Percentiles rank a stretch among this genome's conserved stretches.
Evolutionary conservation across 805 yeast species (phyloP).

Genomic region (Cyberlindnera maritima): DNA sequence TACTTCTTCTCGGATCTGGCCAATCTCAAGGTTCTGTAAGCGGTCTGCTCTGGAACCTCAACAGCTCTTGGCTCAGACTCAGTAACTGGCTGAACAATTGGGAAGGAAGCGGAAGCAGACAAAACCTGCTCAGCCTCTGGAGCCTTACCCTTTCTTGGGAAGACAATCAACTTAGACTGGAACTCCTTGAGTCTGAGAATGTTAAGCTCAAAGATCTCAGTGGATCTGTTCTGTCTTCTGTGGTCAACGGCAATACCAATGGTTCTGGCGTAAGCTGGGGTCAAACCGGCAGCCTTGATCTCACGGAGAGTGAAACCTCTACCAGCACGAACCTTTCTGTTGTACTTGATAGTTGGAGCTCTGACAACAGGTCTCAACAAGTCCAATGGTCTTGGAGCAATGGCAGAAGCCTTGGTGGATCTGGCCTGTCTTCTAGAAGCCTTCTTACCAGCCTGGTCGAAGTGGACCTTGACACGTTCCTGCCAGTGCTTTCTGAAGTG

Average conservation of each 20-base stretch:
- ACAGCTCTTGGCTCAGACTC: conserved; percentile 89
- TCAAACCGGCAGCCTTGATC: conserved; percentile 95
- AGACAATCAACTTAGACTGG: conserved; percentile 92
- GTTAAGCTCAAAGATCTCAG: conserved; percentile 91
- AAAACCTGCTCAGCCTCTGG: conserved; percentile 78
- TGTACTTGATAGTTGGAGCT: conserved; percentile 98
- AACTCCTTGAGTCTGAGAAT: conserved; percentile 96
- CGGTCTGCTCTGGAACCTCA: conserved; percentile 60
- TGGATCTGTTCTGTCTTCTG: conserved; percentile 98
- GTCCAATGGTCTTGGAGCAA: conserved; percentile 98
- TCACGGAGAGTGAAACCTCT: conserved; percentile 98
- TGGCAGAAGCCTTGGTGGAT: conserved; percentile 87
- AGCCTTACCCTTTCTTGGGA: conserved; percentile 88
- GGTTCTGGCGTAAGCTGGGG: conserved; percentile 95
- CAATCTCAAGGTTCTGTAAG: conserved; percentile 92
- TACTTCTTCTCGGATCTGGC: conserved; percentile 94
- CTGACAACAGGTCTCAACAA: conserved; percentile 95
- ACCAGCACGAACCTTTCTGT: conserved; percentile 99
- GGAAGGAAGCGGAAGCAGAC: conserved; percentile 79
- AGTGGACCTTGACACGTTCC: conserved; percentile 98
- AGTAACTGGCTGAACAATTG: conserved; percentile 74
- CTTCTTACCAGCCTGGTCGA: conserved; percentile 99
- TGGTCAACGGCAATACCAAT: conserved; percentile 98
- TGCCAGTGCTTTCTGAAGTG: conserved; percentile 99
- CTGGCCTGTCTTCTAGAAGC: conserved; percentile 94